Evolutionary conservation across 805 yeast species (phyloP), one percentile per base, ranked within the genome.

Genomic region (Barnettozyma botsteinii): DNA sequence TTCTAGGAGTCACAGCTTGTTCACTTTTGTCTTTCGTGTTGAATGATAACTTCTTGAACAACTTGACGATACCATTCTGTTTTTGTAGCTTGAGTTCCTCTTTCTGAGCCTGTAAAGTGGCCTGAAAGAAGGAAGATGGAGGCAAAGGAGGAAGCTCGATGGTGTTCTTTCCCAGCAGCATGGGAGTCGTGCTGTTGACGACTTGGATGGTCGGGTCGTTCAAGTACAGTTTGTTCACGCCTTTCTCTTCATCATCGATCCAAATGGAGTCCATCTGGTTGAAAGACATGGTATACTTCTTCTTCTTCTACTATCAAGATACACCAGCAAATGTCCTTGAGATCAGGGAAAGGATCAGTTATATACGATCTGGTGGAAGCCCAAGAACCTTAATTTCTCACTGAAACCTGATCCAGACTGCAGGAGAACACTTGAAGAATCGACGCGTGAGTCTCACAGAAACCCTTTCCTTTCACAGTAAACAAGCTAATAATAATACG

Each of bases 221-320:
- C n/a, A 43, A 27, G 39, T 60, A 59, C 23, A 65, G 50, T 42
- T 65, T 65, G 12, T 41, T n/a, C n/a, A n/a, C n/a, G n/a, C n/a
- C 43, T 11, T 41, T 37, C 18, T 56, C 46, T 33, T 64, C 69
- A 31, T 66, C 70, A 40, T 65, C 71, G 18, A 66, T 43, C 71
- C 71, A 66, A 37, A 66, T 66, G 25, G 70, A 65, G 43, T 59
- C 63, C 66, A 66, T 65, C 15, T 38, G 46, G 30, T 19, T n/a
- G n/a, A n/a, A n/a, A n/a, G n/a, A n/a, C n/a, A n/a, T n/a, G n/a
- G n/a, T n/a, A n/a, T n/a, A n/a, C n/a, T n/a, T n/a, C n/a, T n/a
- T n/a, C n/a, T n/a, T n/a, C n/a, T n/a, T n/a, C n/a, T n/a, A n/a
- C n/a, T n/a, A n/a, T n/a, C n/a, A n/a, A n/a, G n/a, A n/a, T n/a